Conservation (phyloP, 805 yeast species). For the Ogataea corticis region DNA sequence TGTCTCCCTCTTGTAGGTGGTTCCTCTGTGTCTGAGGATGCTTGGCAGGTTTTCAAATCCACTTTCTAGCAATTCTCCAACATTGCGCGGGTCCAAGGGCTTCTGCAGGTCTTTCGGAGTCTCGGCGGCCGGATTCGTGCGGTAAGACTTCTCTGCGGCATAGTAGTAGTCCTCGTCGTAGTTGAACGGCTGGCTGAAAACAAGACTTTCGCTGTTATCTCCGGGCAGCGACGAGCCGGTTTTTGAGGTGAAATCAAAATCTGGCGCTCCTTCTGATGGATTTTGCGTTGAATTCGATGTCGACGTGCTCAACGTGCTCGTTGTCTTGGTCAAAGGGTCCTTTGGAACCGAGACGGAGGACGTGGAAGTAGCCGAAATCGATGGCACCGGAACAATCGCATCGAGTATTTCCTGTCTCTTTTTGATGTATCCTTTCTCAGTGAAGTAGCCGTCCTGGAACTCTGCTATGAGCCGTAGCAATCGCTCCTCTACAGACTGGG, state of each 20-base stretch:
- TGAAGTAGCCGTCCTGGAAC: slow-evolving; percentile 66
- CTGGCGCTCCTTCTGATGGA: slow-evolving; percentile 16
- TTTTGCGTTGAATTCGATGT: slow-evolving; percentile 18
- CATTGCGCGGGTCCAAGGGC: slow-evolving; percentile 64
- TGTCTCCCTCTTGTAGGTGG: slow-evolving; percentile 58
- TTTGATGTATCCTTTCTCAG: slow-evolving; percentile 70
- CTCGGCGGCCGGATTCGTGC: neutral
- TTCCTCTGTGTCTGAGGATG: slow-evolving; percentile 72
- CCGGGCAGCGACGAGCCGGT: slow-evolving; percentile 14
- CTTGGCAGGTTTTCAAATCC: slow-evolving; percentile 65
- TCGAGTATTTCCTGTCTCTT: slow-evolving; percentile 48
- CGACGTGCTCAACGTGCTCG: slow-evolving; percentile 13
- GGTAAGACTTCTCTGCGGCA: neutral
- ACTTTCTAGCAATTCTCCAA: slow-evolving; percentile 38
- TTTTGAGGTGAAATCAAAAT: slow-evolving; percentile 10
- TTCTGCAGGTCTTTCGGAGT: slow-evolving; percentile 45
- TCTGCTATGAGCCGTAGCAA: slow-evolving; percentile 48
- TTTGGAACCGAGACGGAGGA: neutral
- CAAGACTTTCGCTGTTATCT: slow-evolving; percentile 15
- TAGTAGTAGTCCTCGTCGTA: slow-evolving; percentile 18
- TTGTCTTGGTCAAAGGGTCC: slow-evolving; percentile 12
- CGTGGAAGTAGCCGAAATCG: slow-evolving; percentile 9
- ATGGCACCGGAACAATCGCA: slow-evolving; percentile 9
- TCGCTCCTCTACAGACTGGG: slow-evolving; percentile 37
- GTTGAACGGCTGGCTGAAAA: slow-evolving; percentile 11